phyloP scores from a whole-genome alignment of 768 basidiomycete species.

The Termitomyces sp. region DNA sequence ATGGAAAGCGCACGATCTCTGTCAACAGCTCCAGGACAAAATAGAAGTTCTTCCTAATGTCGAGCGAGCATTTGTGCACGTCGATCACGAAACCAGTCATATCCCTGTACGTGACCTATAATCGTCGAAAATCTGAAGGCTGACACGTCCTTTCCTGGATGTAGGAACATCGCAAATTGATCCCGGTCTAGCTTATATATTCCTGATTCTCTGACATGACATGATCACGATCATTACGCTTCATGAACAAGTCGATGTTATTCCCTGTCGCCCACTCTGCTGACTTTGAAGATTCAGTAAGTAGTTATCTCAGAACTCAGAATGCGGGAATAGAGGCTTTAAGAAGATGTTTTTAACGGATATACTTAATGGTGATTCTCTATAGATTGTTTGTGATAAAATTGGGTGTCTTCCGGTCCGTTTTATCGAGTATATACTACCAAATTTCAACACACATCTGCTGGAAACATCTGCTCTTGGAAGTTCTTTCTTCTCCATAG shows the following conservation, averaged over 20 bases:
- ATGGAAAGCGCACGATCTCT: constrained; percentile 84
- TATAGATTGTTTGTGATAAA: not conserved
- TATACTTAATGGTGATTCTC: not conserved
- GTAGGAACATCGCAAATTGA: constrained; percentile 49
- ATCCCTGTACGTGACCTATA: constrained; percentile 33
- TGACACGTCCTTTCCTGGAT: not conserved
- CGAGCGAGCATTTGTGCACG: constrained; percentile 91
- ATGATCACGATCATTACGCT: not conserved
- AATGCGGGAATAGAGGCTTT: not conserved
- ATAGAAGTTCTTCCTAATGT: constrained; percentile 88
- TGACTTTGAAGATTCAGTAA: not conserved
- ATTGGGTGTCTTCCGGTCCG: not conserved
- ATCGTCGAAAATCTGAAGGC: not conserved
- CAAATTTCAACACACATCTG: not conserved
- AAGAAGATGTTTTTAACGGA: not conserved
- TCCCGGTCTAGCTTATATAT: constrained; percentile 2
- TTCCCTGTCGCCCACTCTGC: not conserved
- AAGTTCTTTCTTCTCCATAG: not conserved
- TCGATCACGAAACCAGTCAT: constrained; percentile 93
- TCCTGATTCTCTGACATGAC: not conserved
- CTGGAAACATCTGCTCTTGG: not conserved
- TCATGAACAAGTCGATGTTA: not conserved
- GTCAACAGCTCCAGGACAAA: constrained; percentile 83
- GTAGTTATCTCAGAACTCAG: not conserved
- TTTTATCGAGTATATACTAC: not conserved